Conservation (phyloP, 208 protist genomes). For the Trypanosoma cruzi region DNA sequence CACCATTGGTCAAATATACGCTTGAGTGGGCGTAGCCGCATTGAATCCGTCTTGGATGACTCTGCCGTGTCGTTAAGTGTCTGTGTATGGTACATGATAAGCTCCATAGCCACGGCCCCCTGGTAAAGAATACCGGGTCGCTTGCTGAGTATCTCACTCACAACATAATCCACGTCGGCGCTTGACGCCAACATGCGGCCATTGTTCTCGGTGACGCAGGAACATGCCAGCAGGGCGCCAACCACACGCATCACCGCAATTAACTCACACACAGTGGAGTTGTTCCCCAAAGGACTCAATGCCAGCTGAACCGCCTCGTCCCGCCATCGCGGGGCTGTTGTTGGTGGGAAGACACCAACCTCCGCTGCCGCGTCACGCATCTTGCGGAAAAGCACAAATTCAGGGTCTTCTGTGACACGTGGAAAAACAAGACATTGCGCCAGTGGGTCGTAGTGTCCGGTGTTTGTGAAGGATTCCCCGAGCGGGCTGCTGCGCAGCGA, state of each 20-base stretch:
- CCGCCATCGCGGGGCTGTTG: conserved; percentile 33
- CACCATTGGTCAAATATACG: conserved; percentile 65
- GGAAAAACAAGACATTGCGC: conserved; percentile 62
- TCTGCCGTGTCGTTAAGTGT: conserved; percentile 24
- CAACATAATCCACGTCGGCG: conserved; percentile 45
- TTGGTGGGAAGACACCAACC: background rate
- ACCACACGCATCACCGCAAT: conserved; percentile 71
- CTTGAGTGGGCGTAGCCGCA: conserved; percentile 47
- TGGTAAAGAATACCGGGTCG: conserved; percentile 43
- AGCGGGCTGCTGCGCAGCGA: conserved; percentile 56
- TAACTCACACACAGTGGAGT: conserved; percentile 51
- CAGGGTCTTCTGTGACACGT: conserved; percentile 57
- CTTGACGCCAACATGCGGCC: conserved; percentile 30
- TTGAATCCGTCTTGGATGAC: conserved; percentile 25
- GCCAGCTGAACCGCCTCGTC: conserved; percentile 51
- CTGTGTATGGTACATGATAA: conserved; percentile 72
- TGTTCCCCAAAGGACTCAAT: conserved; percentile 38
- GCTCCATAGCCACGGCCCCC: conserved; percentile 66
- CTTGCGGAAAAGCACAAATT: conserved; percentile 59
- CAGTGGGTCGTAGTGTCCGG: conserved; percentile 67
- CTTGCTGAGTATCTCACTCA: conserved; percentile 42
- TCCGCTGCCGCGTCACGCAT: conserved; percentile 30
- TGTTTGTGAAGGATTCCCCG: conserved; percentile 52
- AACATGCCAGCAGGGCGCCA: conserved; percentile 57
- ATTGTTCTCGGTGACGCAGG: conserved; percentile 33